Conservation (phyloP, 768 basidiomycete species). For the Crassisporium funariophilum region DNA sequence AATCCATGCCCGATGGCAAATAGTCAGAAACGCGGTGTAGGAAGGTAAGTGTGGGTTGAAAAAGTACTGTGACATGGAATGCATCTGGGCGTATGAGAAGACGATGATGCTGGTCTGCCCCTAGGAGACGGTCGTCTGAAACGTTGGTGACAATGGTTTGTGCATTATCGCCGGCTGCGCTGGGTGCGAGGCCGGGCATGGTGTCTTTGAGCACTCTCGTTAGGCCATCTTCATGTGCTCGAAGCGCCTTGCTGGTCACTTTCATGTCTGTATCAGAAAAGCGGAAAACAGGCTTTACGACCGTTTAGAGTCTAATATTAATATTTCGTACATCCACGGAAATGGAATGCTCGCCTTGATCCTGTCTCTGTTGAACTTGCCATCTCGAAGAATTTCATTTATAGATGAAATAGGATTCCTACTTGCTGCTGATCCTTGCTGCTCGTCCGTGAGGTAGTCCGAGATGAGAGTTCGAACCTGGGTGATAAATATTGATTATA, state of each 20-base stretch:
- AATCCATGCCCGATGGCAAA: constrained; percentile 73
- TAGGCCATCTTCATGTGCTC: constrained; percentile 81
- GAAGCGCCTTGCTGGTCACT: constrained; percentile 64
- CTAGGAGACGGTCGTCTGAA: constrained; percentile 73
- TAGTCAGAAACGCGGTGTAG: constrained; percentile 70
- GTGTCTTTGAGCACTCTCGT: constrained; percentile 83
- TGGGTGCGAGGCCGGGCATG: constrained; percentile 90
- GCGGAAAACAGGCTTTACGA: constrained; percentile 78
- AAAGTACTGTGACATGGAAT: constrained; percentile 93
- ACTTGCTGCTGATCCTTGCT: constrained; percentile 73
- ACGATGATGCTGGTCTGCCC: constrained; percentile 78
- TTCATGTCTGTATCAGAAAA: constrained; percentile 90
- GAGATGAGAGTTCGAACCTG: constrained; percentile 83
- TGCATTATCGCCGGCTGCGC: constrained; percentile 59
- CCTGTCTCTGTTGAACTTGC: constrained; percentile 76
- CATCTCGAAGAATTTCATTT: constrained; percentile 89
- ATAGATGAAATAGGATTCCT: constrained; percentile 91
- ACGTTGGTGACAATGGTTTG: constrained; percentile 62
- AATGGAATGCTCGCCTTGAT: constrained; percentile 57
- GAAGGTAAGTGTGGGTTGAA: constrained; percentile 90
- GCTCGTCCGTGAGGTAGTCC: constrained; percentile 93
- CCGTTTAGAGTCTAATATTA: neutral
- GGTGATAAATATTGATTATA: constrained; percentile 1
- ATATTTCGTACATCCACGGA: neutral
- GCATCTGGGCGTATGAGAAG: constrained; percentile 88